These are phyloP conservation scores for Kuraishia borneana DNA, from an alignment of 805 yeast species.

Conservation along the genomic window DNA sequence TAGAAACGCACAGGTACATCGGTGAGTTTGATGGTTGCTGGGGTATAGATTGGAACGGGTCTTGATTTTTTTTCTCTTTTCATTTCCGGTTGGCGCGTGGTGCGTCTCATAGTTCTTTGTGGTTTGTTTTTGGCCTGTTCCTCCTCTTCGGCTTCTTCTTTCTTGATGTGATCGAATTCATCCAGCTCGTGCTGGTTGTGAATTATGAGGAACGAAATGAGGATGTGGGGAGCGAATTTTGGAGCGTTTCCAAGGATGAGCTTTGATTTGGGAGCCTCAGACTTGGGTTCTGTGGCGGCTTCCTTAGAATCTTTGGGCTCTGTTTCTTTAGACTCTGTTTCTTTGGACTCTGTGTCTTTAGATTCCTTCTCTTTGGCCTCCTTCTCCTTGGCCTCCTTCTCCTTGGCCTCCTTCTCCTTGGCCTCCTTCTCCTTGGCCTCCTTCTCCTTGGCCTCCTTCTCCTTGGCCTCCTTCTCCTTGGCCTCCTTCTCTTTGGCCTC, in stretches of 20 bases:
- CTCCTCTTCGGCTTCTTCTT: constrained; percentile 15
- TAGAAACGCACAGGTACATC: constrained; percentile 58
- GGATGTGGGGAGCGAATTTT: constrained; percentile 19
- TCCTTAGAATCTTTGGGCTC: not conserved
- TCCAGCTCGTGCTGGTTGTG: constrained; percentile 41
- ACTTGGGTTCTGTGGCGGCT: not conserved
- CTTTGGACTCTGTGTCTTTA: not conserved
- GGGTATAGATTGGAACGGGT: constrained; percentile 39
- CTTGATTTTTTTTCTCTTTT: constrained; percentile 19
- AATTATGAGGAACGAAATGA: constrained; percentile 36
- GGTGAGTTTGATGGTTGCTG: constrained; percentile 54
- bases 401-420: constrained; percentile 4
- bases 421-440: constrained; percentile 9
- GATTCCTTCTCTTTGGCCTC: not conserved
- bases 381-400: constrained; percentile 6
- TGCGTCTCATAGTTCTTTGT: constrained; percentile 13
- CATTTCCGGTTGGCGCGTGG: constrained; percentile 11
- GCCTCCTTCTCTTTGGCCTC: constrained; percentile 5
- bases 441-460: constrained; percentile 6
- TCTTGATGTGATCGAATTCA: constrained; percentile 26
- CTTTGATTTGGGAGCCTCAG: constrained; percentile 3
- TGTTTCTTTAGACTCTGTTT: not conserved
- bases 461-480: constrained; percentile 6
- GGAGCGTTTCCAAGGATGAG: too few relatives aligned
- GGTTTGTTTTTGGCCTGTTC: constrained; percentile 16